Conservation (phyloP, 305 asterid species). For the Fraxinus ornus region DNA sequence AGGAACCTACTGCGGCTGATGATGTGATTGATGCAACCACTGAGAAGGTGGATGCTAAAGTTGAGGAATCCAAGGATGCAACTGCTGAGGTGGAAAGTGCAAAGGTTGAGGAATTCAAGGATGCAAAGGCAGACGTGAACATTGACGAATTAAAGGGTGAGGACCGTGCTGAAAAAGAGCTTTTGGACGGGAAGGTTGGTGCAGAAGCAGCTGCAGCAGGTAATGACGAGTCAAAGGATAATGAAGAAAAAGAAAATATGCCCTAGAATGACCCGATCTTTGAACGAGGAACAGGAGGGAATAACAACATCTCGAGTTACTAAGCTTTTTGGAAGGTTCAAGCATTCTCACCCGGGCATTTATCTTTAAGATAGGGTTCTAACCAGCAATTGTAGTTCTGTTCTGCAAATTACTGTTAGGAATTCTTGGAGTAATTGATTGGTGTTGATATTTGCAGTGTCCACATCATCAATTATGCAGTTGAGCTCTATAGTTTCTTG, state of each 20-base stretch:
- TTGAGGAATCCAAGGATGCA: slow-evolving; percentile 25
- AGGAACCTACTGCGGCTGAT: slow-evolving; percentile 18
- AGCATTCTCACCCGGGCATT: background rate
- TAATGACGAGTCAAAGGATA: slow-evolving; percentile 26
- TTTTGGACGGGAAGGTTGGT: slow-evolving; percentile 18
- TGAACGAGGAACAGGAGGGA: background rate
- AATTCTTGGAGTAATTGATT: slow-evolving; percentile 36
- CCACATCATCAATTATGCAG: background rate
- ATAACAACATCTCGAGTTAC: background rate
- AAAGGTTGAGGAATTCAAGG: slow-evolving; percentile 13
- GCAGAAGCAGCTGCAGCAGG: slow-evolving; percentile 23
- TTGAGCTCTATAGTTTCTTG: slow-evolving; percentile 9
- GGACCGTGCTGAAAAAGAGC: slow-evolving; percentile 1
- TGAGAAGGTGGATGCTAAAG: slow-evolving; percentile 14
- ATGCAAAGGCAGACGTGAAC: slow-evolving; percentile 4
- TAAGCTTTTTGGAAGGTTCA: background rate
- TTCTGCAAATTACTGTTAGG: slow-evolving; percentile 36
- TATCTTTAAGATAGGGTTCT: slow-evolving; percentile 24
- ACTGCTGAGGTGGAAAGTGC: slow-evolving; percentile 7
- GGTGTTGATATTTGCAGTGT: slow-evolving; percentile 19
- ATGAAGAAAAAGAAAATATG: slow-evolving; percentile 12
- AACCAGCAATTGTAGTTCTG: slow-evolving; percentile 31
- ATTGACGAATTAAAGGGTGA: slow-evolving; percentile 1
- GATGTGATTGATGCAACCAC: slow-evolving; percentile 16
- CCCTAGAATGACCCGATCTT: background rate